Conservation (phyloP, 2,329 filamentous ascomycete genomes). For the Blumeriella jaapii region DNA sequence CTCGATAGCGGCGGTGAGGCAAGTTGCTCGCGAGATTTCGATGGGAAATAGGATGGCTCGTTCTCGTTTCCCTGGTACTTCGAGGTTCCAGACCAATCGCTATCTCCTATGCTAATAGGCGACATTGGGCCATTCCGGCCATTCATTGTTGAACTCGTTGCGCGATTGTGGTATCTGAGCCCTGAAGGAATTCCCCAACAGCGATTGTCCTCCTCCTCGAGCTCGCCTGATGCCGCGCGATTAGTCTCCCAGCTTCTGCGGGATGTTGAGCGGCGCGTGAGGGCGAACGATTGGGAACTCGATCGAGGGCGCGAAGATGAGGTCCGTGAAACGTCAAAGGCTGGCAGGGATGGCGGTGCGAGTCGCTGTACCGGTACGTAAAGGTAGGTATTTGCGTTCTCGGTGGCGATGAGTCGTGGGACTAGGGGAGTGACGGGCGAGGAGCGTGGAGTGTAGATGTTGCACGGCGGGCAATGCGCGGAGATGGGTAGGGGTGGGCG, state of each 20-base stretch:
- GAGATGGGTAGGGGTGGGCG: no score
- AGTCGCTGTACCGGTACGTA: constrained; percentile 9
- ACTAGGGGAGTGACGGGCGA: no score
- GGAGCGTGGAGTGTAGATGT: no score
- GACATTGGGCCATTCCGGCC: constrained; percentile 66
- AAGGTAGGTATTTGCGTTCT: no score
- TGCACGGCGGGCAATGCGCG: no score
- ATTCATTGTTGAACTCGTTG: constrained; percentile 43
- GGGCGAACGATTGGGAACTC: constrained; percentile 8
- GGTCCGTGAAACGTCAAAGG: constrained; percentile 18
- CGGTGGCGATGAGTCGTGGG: no score
- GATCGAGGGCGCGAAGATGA: constrained; percentile 11
- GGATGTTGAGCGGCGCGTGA: not conserved
- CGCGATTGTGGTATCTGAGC: constrained; percentile 12
- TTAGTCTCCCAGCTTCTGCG: constrained; percentile 10
- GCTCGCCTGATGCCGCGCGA: constrained; percentile 11
- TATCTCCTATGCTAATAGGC: constrained; percentile 69
- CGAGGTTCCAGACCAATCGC: constrained; percentile 65
- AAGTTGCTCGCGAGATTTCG: constrained; percentile 45
- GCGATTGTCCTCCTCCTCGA: constrained; percentile 7
- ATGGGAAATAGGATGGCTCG: constrained; percentile 35
- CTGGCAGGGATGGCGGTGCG: constrained; percentile 20
- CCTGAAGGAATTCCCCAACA: constrained; percentile 1
- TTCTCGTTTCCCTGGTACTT: constrained; percentile 49
- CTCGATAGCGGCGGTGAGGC: constrained; percentile 61